Base-by-base conservation (phyloP, 805 yeast genomes). In the Monosporozyma solicola region DNA sequence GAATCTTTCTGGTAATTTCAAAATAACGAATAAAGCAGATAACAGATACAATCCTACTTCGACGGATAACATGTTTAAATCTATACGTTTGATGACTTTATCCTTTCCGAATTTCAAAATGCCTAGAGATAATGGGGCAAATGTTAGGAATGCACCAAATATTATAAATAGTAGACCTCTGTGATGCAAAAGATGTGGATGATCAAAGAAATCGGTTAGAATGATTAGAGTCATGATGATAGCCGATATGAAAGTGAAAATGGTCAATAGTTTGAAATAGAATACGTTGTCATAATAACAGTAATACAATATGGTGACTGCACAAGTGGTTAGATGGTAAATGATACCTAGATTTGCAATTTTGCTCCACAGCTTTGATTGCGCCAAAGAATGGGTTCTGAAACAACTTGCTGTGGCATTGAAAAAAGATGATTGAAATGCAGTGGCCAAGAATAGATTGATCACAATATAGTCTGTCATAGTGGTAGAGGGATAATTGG, bases 91-190 rank as follows among this genome's bases (percentile, higher is more conserved):
- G 27, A 67, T 60, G 9, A 84, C 75, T 47, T 73, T 79, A 2
- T 61, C 65, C 16, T 59, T 53, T 0, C 92, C 94, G 57, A 72
- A 80, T 13, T 63, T 53, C 29, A 57, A 57, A 5, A 76, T 59
- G 0, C 88, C 87, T 7, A 70, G 72, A 0, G 9, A 87, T 75
- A 1, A 95, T 92, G 25, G 87, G 67, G 1, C 76, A 71, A 0
- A 88, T 86, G 3, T 85, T 77, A 31, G 84, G 70, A 0, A 94
- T 94, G 67, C 87, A 85, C 87, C 80, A 66, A 87, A 89, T 80
- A 87, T 82, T 1, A 75, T 57, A 11, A 56, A 50, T 11, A 47
- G 10, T 6, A 37, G 16, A 3, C 49, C 1, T 95, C 87, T 47
- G 95, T 69, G 54, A 77, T 74, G 1, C 85, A 80, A 32, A 94